Conservation (phyloP, 768 basidiomycete genomes). For the Fistulinella prunicolor region DNA sequence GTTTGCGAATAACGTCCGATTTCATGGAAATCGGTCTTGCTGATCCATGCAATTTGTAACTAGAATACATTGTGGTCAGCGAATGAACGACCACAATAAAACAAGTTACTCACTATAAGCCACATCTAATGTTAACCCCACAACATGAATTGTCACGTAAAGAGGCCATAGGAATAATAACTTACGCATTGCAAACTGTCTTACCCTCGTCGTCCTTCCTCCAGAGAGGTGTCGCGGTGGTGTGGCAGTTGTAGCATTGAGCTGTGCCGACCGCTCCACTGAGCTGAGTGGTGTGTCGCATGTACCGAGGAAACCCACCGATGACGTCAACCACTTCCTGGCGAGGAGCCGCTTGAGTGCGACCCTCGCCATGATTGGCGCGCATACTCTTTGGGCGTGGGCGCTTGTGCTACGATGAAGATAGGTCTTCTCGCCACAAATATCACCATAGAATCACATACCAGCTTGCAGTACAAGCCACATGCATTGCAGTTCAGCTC, state of each 20-base stretch:
- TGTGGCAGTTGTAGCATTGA: conserved; percentile 89
- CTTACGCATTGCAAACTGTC: conserved; percentile 88
- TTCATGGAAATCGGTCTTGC: conserved; percentile 89
- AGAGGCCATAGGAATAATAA: conserved; percentile 20
- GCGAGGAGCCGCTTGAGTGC: conserved; percentile 60
- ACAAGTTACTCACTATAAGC: conserved; percentile 56
- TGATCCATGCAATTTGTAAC: conserved; percentile 82
- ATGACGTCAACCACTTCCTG: conserved; percentile 73
- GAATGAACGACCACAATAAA: background rate
- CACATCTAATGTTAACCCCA: conserved; percentile 50
- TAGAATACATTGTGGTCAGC: conserved; percentile 20
- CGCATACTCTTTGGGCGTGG: conserved; percentile 89
- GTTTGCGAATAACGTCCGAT: conserved; percentile 85
- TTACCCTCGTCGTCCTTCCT: conserved; percentile 89
- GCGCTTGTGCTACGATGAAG: conserved; percentile 64
- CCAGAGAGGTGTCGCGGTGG: conserved; percentile 86
- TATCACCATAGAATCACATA: conserved; percentile 33
- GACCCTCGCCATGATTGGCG: conserved; percentile 68
- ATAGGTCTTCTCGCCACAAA: background rate
- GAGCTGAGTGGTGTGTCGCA: conserved; percentile 29
- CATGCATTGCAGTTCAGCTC: conserved; percentile 90
- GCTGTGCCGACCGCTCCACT: conserved; percentile 44
- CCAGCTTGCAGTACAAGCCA: conserved; percentile 83
- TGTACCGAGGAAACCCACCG: conserved; percentile 46
- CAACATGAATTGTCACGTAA: conserved; percentile 12